Evolutionary conservation across 495 filamentous ascomycete species (phyloP).

Genomic region (Elasticomyces elasticus): DNA sequence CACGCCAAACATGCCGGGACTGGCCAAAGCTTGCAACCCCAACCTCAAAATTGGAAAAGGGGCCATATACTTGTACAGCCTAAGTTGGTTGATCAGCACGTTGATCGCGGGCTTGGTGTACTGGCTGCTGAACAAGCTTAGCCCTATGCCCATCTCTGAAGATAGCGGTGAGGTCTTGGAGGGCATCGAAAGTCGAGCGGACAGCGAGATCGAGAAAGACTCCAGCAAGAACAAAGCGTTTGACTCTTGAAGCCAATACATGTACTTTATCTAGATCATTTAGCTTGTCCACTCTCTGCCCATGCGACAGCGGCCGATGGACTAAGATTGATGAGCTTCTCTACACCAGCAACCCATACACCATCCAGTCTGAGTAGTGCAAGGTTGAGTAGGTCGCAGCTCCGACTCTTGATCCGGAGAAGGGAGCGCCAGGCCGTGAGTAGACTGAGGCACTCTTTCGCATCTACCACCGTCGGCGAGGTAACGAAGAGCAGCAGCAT

Average conservation of each 20-base stretch:
- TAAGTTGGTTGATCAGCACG: neutral
- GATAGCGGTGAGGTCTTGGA: neutral
- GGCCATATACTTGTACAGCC: conserved; percentile 1
- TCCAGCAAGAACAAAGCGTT: too few species aligned
- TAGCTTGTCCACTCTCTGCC: conserved; percentile 3
- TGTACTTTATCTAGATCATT: too few species aligned
- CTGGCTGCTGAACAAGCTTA: neutral
- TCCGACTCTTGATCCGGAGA: conserved; percentile 15
- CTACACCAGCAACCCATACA: conserved; percentile 13
- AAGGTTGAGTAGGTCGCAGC: conserved; percentile 16
- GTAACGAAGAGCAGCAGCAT: conserved; percentile 20
- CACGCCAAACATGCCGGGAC: conserved; percentile 50
- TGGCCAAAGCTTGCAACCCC: conserved; percentile 19
- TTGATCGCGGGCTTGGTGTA: neutral
- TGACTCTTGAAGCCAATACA: too few species aligned
- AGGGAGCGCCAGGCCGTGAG: conserved; percentile 16
- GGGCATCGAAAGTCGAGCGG: neutral
- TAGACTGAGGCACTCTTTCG: conserved; percentile 14
- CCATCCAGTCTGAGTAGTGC: conserved; percentile 14
- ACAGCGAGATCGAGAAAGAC: too few species aligned
- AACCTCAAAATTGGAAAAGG: neutral
- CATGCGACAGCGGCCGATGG: conserved; percentile 11
- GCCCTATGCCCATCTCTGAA: neutral
- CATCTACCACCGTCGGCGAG: conserved; percentile 4
- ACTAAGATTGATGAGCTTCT: conserved; percentile 12